Evolutionary conservation across 805 yeast genomes (phyloP).

Genomic region (Isabelozyma gotoi): DNA sequence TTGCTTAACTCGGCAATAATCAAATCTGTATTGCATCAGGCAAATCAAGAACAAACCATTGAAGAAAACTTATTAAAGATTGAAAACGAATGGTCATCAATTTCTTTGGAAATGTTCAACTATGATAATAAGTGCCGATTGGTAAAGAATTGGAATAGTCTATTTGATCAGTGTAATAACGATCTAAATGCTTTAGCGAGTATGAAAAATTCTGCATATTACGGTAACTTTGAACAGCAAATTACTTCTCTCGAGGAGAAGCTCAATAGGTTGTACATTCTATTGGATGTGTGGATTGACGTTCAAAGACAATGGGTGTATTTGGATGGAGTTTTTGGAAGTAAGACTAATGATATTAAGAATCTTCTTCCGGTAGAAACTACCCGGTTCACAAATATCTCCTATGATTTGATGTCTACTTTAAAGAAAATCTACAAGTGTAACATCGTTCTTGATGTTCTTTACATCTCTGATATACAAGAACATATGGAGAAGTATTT

Average conservation of each 20-base stretch:
- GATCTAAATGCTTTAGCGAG: slow-evolving; percentile 63
- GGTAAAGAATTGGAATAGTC: slow-evolving; percentile 64
- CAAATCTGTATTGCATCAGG: slow-evolving; percentile 53
- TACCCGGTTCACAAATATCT: slow-evolving; percentile 59
- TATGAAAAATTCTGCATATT: slow-evolving; percentile 70
- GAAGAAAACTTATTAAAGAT: slow-evolving; percentile 56
- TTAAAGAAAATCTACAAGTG: slow-evolving; percentile 50
- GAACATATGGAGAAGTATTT: slow-evolving; percentile 47
- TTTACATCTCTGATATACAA: slow-evolving; percentile 49
- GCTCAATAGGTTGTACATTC: slow-evolving; percentile 47
- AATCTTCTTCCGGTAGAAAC: slow-evolving; percentile 70
- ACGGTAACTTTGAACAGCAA: slow-evolving; percentile 57
- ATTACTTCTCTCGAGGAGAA: slow-evolving; percentile 54
- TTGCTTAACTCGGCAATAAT: slow-evolving; percentile 44
- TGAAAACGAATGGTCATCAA: slow-evolving; percentile 53
- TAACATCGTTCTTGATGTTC: slow-evolving; percentile 54
- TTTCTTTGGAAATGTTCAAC: slow-evolving; percentile 52
- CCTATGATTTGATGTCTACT: slow-evolving; percentile 58
- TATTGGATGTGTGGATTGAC: slow-evolving; percentile 75
- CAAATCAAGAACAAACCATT: slow-evolving; percentile 69
- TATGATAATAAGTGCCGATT: slow-evolving; percentile 53
- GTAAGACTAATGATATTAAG: slow-evolving; percentile 52
- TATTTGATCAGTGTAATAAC: slow-evolving; percentile 58
- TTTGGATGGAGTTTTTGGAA: slow-evolving; percentile 72
- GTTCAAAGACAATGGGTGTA: slow-evolving; percentile 90